These are phyloP conservation scores for Setaria italica DNA, from an alignment of 202 grass and related monocot species.

Conservation along the genomic window DNA sequence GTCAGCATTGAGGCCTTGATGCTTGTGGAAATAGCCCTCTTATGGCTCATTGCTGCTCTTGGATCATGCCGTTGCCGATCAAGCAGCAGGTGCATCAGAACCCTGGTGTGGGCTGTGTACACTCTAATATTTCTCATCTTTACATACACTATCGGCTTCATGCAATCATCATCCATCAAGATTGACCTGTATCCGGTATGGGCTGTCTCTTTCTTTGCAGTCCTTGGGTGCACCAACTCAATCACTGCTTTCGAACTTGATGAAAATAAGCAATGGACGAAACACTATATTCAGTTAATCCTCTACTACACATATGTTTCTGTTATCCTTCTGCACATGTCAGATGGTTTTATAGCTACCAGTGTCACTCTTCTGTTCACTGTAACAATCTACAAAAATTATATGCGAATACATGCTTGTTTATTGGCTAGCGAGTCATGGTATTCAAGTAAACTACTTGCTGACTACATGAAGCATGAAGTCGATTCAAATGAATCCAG, in stretches of 20 bases:
- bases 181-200: constrained; percentile 4
- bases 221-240: constrained; percentile 18
- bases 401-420: neutral
- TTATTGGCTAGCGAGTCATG: neutral
- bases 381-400: neutral
- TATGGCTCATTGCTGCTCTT: constrained; percentile 21
- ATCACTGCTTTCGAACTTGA: constrained; percentile 26
- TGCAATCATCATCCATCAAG: constrained; percentile 8
- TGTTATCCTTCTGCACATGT: neutral
- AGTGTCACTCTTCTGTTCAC: constrained; percentile 19
- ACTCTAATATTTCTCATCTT: constrained; percentile 11
- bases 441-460: constrained; percentile 22
- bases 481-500: neutral
- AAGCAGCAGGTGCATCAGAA: neutral
- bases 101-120: neutral
- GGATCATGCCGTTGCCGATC: constrained; percentile 1
- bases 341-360: neutral
- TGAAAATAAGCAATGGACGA: constrained; percentile 24
- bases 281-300: neutral
- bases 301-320: constrained; percentile 8
- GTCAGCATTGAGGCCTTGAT: constrained; percentile 10
- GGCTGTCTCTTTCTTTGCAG: constrained; percentile 16
- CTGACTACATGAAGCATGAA: constrained; percentile 23
- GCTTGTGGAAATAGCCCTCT: neutral
- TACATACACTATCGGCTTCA: constrained; percentile 23